Evolutionary conservation across 441 rosid species (phyloP), one percentile per base, ranked within the genome.

Genomic region (Syzygium malaccense): DNA sequence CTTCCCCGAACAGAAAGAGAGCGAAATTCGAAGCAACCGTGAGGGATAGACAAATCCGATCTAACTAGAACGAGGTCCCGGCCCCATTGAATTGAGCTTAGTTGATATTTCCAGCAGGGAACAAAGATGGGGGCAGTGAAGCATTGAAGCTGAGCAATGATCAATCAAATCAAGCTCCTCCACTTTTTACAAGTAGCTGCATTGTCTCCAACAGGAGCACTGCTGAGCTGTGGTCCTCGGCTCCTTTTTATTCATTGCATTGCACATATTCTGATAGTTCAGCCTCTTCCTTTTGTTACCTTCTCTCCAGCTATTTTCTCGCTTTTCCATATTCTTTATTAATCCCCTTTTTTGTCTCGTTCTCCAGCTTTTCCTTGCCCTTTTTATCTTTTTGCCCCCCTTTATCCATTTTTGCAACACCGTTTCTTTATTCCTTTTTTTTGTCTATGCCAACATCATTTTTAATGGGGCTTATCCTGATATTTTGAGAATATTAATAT

Each of bases 91-190:
- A 60, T 14, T 0, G 18, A 60, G 0, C 32, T n/a, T 0, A 7
- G 7, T 13, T n/a, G 33, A 55, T 23, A 8, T 33, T n/a, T 55
- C 64, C 66, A 85, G 25, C n/a, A 26, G 8, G 28, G 13, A 57
- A 25, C 19, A 55, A 8, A 48, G 30, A 58, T 13, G 68, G 87
- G 75, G 86, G 41, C 48, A 45, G 48, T 1, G 48, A 45, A 45
- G 87, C 71, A 9, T 58, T 25, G 62, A n/a, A 89, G 62, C 14
- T 8, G 64, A 28, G 54, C 54, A 86, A 25, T 90, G 92, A 89
- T 87, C 80, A 55, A 89, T 92, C 95, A 91, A 87, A 91, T 93
- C 94, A 90, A 12, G 86, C 64, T 25, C 62, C 15, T 32, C 64
- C 60, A 13, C 90, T 88, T 56, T 85, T 48, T 37, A 86, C n/a